phyloP scores from a whole-genome alignment of 1,284 basidiomycete species.

The Cryptococcus sp. region DNA sequence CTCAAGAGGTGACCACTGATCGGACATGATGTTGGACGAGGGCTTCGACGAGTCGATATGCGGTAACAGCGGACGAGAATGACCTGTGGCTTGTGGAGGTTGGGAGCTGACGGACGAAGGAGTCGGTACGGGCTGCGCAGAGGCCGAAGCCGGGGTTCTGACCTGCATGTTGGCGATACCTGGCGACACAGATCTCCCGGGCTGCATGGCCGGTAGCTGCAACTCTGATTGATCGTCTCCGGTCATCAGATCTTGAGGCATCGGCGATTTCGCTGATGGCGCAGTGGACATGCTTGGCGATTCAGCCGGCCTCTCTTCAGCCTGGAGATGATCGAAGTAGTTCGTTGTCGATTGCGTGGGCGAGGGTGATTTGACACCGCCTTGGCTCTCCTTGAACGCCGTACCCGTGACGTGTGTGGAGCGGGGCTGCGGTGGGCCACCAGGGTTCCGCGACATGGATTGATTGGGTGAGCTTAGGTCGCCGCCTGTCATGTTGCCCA shows the following conservation, averaged over 20 bases:
- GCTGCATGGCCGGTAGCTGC: constrained; percentile 17
- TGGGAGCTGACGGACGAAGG: constrained; percentile 6
- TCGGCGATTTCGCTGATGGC: constrained; percentile 3
- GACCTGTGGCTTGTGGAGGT: constrained; percentile 15
- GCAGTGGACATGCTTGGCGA: constrained; percentile 1
- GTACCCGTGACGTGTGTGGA: constrained; percentile 54
- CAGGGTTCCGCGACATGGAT: constrained; percentile 7
- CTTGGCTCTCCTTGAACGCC: constrained; percentile 40
- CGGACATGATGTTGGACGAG: constrained; percentile 36
- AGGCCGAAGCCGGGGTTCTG: constrained; percentile 5
- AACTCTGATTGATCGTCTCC: constrained; percentile 16
- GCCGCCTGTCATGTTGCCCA: constrained; percentile 47
- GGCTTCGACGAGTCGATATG: constrained; percentile 24
- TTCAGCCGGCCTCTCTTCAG: not conserved
- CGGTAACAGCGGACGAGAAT: constrained; percentile 17
- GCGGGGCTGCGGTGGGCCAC: constrained; percentile 33
- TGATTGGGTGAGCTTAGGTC: constrained; percentile 18
- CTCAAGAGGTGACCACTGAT: constrained; percentile 40
- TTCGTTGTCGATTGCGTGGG: constrained; percentile 15
- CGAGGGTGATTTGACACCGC: constrained; percentile 15
- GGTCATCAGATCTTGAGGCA: constrained; percentile 28
- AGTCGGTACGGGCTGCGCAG: constrained; percentile 4
- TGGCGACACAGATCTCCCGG: constrained; percentile 17
- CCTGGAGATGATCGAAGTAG: constrained; percentile 19
- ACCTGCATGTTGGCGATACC: constrained; percentile 1